Percentiles rank a stretch among this genome's conserved stretches.
These are phyloP conservation scores for Quercus glauca DNA, from an alignment of 306 rosid species.

Conservation along the genomic window DNA sequence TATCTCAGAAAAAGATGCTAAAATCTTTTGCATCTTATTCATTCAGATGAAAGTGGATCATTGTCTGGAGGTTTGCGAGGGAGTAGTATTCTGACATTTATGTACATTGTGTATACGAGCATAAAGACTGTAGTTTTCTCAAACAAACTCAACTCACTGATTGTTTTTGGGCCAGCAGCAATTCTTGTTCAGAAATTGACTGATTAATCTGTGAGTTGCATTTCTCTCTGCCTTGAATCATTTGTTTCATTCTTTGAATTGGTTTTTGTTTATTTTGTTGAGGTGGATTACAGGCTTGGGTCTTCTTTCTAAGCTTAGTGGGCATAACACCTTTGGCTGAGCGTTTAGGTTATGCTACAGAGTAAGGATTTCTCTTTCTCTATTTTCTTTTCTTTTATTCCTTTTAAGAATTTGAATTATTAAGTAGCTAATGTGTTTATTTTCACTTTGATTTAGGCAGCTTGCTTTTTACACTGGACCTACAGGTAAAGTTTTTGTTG, in stretches of 20 bases:
- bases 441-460: constrained; percentile 56
- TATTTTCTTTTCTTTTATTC: neutral
- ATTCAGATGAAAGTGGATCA: no score
- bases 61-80: no score
- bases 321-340: constrained; percentile 80
- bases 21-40: no score
- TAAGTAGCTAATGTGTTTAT: constrained; percentile 23
- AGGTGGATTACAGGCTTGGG: constrained; percentile 67
- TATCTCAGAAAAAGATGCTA: no score
- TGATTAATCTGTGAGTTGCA: constrained; percentile 55
- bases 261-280: constrained; percentile 22
- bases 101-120: no score
- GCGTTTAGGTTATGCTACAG: constrained; percentile 90
- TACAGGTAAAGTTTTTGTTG: constrained; percentile 49
- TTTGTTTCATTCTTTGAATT: neutral
- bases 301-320: constrained; percentile 64
- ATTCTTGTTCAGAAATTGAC: constrained; percentile 51
- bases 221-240: neutral
- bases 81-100: no score
- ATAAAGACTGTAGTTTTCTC: constrained; percentile 54
- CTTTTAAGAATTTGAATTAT: neutral
- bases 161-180: constrained; percentile 74
- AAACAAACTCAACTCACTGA: constrained; percentile 62
- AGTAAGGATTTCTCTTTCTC: constrained; percentile 45
- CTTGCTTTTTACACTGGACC: constrained; percentile 84